phyloP scores from a whole-genome alignment of 1,284 basidiomycete species.

The Trichosporon sp. region DNA sequence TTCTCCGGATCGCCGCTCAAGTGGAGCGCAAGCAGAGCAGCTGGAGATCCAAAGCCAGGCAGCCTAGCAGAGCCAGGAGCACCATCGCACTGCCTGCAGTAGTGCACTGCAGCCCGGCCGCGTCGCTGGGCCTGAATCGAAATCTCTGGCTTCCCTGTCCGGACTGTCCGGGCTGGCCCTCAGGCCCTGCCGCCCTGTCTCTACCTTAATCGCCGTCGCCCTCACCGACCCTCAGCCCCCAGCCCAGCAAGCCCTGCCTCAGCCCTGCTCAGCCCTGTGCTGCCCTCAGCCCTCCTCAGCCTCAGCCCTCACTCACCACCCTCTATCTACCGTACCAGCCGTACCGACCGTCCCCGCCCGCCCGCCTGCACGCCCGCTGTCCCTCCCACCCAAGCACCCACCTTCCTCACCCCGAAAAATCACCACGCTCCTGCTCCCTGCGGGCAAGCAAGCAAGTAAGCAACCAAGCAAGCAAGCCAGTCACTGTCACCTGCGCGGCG shows the following conservation, averaged over 20 bases:
- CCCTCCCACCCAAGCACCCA: neutral
- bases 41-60: too few species aligned
- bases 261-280: neutral
- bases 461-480: neutral
- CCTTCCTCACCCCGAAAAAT: constrained; percentile 2
- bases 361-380: neutral
- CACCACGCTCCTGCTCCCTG: neutral
- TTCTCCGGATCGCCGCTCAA: neutral
- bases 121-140: neutral
- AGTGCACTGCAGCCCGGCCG: neutral
- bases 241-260: neutral
- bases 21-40: too few species aligned
- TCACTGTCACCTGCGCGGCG: neutral
- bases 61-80: too few species aligned
- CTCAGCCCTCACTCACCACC: neutral
- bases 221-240: neutral
- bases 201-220: neutral
- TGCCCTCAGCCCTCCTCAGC: neutral
- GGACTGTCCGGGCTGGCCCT: neutral
- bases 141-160: neutral
- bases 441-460: neutral
- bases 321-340: too few species aligned
- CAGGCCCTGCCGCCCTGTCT: neutral
- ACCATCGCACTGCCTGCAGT: too few species aligned
- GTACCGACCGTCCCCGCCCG: too few species aligned